These are phyloP conservation scores for Trypanosoma caninum DNA, from an alignment of 208 protist species.

Conservation along the genomic window DNA sequence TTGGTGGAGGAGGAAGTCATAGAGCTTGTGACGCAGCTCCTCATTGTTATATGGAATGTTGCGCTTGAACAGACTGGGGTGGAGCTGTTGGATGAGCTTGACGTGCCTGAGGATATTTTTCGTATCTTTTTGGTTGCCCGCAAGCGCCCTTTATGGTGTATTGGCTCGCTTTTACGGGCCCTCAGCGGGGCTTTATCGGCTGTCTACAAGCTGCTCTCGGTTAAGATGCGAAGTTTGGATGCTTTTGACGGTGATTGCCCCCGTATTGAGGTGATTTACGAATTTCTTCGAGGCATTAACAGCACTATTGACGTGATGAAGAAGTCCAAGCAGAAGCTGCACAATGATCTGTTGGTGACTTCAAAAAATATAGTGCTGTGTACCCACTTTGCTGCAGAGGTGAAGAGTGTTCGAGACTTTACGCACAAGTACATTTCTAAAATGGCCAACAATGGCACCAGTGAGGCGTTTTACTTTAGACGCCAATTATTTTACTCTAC, in stretches of 20 bases:
- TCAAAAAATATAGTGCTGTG: slow-evolving; percentile 79
- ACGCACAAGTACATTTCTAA: slow-evolving; percentile 51
- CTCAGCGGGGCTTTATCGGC: slow-evolving; percentile 70
- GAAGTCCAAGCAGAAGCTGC: slow-evolving; percentile 20
- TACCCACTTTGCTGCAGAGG: slow-evolving; percentile 68
- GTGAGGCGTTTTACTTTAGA: slow-evolving; percentile 71
- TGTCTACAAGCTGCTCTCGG: slow-evolving; percentile 58
- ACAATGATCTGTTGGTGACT: slow-evolving; percentile 47
- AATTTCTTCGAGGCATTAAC: slow-evolving; percentile 55
- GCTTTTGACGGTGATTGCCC: slow-evolving; percentile 13
- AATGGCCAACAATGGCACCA: slow-evolving; percentile 19
- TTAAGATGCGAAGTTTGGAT: slow-evolving; percentile 45
- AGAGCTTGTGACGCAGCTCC: slow-evolving; percentile 18
- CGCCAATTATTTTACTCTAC: slow-evolving; percentile 79
- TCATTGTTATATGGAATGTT: slow-evolving; percentile 57
- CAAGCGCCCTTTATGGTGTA: slow-evolving; percentile 6
- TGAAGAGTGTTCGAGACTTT: slow-evolving; percentile 61
- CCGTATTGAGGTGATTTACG: slow-evolving; percentile 37
- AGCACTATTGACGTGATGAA: slow-evolving; percentile 28
- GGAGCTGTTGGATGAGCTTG: slow-evolving; percentile 35
- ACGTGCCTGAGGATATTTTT: slow-evolving; percentile 40
- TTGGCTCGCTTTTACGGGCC: slow-evolving; percentile 41
- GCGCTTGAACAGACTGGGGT: slow-evolving; percentile 44
- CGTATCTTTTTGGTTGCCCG: slow-evolving; percentile 29
- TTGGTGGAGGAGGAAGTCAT: slow-evolving; percentile 1